These are phyloP conservation scores for Aureobasidium sp. DNA, from an alignment of 2,329 filamentous ascomycete genomes.

Conservation along the genomic window DNA sequence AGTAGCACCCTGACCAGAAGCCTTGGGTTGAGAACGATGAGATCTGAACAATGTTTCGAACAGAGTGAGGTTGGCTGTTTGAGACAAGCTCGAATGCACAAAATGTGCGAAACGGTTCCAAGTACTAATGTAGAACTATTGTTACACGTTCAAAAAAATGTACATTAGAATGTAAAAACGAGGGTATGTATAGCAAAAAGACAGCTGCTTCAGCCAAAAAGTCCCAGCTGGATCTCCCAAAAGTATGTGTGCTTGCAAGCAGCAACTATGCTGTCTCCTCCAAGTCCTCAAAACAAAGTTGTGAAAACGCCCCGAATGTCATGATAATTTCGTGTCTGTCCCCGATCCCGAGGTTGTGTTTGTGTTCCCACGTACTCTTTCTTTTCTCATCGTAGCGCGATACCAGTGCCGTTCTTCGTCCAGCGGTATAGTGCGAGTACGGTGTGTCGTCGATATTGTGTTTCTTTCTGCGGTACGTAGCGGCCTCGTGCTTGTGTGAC, in stretches of 20 bases:
- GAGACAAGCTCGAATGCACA: not conserved
- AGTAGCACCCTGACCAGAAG: not conserved
- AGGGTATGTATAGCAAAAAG: not conserved
- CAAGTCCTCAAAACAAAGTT: not conserved
- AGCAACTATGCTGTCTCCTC: not conserved
- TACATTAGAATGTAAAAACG: not conserved
- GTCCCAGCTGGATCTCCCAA: not conserved
- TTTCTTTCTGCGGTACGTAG: conserved; percentile 13
- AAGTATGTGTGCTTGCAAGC: not conserved
- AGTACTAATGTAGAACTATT: not conserved
- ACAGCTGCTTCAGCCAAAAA: not conserved
- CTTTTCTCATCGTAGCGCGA: conserved; percentile 3
- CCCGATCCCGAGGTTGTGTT: not conserved
- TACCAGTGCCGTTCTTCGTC: conserved; percentile 11
- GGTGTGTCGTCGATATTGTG: conserved; percentile 12
- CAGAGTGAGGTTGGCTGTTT: not conserved
- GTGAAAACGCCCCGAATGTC: not conserved
- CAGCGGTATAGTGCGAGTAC: conserved; percentile 12
- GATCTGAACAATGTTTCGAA: not conserved
- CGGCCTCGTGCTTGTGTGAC: conserved; percentile 13
- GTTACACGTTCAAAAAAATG: not conserved
- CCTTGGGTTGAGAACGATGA: not conserved
- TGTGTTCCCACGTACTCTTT: not conserved
- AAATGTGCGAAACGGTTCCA: not conserved
- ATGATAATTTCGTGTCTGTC: not conserved